Base-by-base conservation (phyloP, 2,329 filamentous ascomycete genomes). In the Xylaria sp. region DNA sequence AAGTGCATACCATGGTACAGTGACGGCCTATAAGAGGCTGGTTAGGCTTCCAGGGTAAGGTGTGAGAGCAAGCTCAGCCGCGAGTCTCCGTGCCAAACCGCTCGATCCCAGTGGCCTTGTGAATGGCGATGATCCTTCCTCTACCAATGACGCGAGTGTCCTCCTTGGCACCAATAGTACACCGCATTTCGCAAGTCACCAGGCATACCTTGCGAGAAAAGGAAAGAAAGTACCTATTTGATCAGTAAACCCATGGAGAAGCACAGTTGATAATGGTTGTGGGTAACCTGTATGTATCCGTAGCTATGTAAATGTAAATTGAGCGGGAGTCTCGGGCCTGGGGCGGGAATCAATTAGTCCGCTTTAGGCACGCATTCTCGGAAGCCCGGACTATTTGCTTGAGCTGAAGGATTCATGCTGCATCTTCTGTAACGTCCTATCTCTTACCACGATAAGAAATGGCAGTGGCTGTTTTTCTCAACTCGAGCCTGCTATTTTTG, bases 301-400 rank as follows among this genome's bases (percentile, higher is more conserved):
- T 23, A 51, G 21, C 23, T 8, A n/a, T n/a, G n/a, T n/a, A n/a
- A n/a, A n/a, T n/a, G n/a, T n/a, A 37, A 23, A 43, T 17, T 17
- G 17, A 35, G 28, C 37, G 38, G 52, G 57, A 35, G 42, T 23
- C 42, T 60, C 23, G 35, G 50, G 23, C n/a, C 23, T 38, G 46
- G 28, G n/a, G 47, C 2, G 28, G 49, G 23, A 40, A 11, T 25
- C 55, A 63, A 47, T 60, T 63, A 57, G 46, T 50, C 40, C 28
- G 33, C 6, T 45, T 42, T 42, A n/a, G 61, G 61, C 14, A 50
- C 14, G 7, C 35, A 25, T 28, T 35, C 25, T 61, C 57, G 57
- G 57, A 40, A 49, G 52, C 47, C 52, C 49, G 61, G 49, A 31
- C 15, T 31, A 21, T 46, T 12, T 42, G 42, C 0, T 19, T 11